Evolutionary conservation across 148 eudicot genomes (phyloP).

Genomic region (Chenopodium berlandieri): DNA sequence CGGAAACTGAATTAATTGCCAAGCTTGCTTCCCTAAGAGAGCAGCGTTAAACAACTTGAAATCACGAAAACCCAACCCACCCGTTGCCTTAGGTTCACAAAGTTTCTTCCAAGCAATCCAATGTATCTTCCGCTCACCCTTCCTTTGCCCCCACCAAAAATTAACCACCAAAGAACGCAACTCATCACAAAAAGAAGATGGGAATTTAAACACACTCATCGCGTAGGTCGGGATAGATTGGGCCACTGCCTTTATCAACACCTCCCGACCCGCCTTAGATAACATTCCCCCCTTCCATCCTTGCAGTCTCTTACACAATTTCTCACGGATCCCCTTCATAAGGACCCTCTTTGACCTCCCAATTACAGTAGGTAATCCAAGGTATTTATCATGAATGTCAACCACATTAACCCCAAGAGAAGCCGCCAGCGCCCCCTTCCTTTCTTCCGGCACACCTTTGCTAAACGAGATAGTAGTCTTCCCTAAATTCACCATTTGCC

Average conservation of each 20-base stretch:
- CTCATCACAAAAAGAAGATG: not conserved
- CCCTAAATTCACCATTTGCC: not conserved
- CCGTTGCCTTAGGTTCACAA: not conserved
- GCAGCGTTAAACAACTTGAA: not conserved
- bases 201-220: no score
- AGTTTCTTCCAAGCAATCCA: not conserved
- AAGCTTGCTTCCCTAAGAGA: not conserved
- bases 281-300: no score
- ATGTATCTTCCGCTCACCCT: not conserved
- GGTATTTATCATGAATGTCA: not conserved
- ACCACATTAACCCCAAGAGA: not conserved
- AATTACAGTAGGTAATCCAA: not conserved
- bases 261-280: no score
- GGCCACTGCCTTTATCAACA: no score
- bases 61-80: not conserved
- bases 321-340: no score
- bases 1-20: not conserved
- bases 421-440: not conserved
- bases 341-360: not conserved
- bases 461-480: not conserved
- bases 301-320: no score
- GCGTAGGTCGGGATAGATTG: no score
- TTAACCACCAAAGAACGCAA: not conserved
- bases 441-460: fast-evolving
- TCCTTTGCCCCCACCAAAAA: not conserved